These are phyloP conservation scores for Penicillium sumatraense DNA, from an alignment of 2,329 filamentous ascomycete species.

Conservation along the genomic window DNA sequence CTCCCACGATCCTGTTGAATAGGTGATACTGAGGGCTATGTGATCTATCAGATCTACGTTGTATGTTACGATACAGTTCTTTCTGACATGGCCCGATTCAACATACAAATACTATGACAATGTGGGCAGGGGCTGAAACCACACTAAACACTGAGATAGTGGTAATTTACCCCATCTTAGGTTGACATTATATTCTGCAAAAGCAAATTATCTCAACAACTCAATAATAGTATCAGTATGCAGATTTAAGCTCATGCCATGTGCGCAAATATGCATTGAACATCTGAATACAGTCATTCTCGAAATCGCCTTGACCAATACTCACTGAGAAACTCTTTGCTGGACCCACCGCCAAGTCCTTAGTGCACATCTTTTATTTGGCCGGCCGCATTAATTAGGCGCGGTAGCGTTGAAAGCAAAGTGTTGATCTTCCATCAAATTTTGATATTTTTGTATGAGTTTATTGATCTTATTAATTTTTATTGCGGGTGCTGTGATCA, in stretches of 20 bases:
- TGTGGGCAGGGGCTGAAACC: neutral
- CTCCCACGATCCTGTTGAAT: neutral
- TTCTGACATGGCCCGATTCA: neutral
- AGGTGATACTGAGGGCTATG: neutral
- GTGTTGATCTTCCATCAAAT: neutral
- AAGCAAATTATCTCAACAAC: no score
- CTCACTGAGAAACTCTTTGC: neutral
- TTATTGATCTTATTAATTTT: neutral
- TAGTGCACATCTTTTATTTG: neutral
- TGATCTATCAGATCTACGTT: neutral
- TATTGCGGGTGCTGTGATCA: neutral
- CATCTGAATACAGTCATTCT: conserved; percentile 1
- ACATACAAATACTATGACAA: neutral
- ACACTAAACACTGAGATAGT: neutral
- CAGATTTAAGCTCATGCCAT: no score
- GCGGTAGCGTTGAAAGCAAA: neutral
- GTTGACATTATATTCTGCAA: neutral
- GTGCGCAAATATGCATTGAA: no score
- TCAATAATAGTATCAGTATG: no score
- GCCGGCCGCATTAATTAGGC: neutral
- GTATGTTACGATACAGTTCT: neutral
- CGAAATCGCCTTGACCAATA: neutral
- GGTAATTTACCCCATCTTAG: conserved; percentile 1
- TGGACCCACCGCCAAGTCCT: neutral
- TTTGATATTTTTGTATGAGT: neutral